Base-by-base conservation (phyloP, 164 flowering plant genomes). In the Kingdonia uniflora region DNA sequence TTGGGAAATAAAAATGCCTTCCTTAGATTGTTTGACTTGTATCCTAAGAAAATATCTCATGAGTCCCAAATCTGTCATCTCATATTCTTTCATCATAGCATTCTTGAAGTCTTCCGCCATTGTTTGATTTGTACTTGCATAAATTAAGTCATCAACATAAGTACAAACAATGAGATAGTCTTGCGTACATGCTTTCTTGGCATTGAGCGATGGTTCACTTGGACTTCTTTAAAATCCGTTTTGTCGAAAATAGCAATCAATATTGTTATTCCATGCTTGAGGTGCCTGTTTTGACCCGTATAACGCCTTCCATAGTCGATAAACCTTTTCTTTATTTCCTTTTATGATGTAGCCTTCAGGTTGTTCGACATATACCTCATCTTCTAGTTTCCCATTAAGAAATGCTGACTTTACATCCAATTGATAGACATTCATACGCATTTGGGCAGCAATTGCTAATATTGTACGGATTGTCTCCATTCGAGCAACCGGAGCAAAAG, bases 21-120 rank as follows among this genome's bases (percentile, higher is more conserved):
- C 21, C 1, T 13, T 19, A 0, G 23, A 14, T 19, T 55, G 55
- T n/a, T 21, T 42, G 2, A 62, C 59, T 49, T 62, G 59, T 5
- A 55, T 55, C 2, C 43, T 54, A n/a, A 62, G 37, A 42, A 55
- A 40, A 3, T 55, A 62, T 42, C 39, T 55, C 55, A 55, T 40
- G 6, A 55, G 50, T 0, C 51, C 50, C 20, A 55, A 39, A 23
- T 55, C 37, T 5, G 38, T 55, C 65, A 55, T 55, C 37, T 50
- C 51, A 62, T 56, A 51, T 23, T 50, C 55, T 21, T 42, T 51
- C 45, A 62, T 49, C 60, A 55, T 42, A 0, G 26, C 25, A 6
- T 44, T 50, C n/a, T 50, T 42, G n/a, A 62, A 62, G 0, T 56
- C 37, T 37, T 56, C 35, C 2, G 21, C 6, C 37, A 56, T 29